Evolutionary conservation across 2,329 filamentous ascomycete species (phyloP).

Genomic region (Cladosporium velox): DNA sequence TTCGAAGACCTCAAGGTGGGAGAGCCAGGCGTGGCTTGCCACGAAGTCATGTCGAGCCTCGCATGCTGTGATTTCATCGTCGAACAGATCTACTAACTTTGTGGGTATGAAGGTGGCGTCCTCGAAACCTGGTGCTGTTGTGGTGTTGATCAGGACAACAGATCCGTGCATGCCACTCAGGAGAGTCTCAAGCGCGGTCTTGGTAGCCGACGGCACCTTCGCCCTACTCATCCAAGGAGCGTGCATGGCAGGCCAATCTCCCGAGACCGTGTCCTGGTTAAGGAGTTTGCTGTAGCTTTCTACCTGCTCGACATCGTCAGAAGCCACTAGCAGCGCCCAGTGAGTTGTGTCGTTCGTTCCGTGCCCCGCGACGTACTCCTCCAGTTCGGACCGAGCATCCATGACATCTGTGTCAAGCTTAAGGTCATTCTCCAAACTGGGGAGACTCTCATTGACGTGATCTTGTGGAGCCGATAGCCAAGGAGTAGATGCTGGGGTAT

Average conservation of each 20-base stretch:
- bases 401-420: constrained; percentile 5
- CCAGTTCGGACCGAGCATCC: constrained; percentile 16
- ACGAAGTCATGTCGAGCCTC: constrained; percentile 80
- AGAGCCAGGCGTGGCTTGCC: constrained; percentile 68
- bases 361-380: constrained; percentile 11
- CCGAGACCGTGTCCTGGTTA: not conserved
- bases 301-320: constrained; percentile 4
- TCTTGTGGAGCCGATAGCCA: not conserved
- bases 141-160: not conserved
- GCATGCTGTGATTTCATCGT: constrained; percentile 74
- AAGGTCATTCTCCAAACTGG: not conserved
- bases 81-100: constrained; percentile 55
- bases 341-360: not conserved
- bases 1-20: constrained; percentile 24
- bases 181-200: constrained; percentile 2
- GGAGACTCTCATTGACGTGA: not conserved
- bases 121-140: not conserved
- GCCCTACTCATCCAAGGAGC: not conserved
- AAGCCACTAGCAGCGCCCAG: constrained; percentile 5
- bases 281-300: not conserved
- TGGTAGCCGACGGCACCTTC: not conserved
- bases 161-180: not conserved
- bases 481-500: not conserved
- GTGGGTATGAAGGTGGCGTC: not conserved
- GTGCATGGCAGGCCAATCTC: not conserved